phyloP scores from a whole-genome alignment of 805 yeast species.

The Komagataella mondaviorum region DNA sequence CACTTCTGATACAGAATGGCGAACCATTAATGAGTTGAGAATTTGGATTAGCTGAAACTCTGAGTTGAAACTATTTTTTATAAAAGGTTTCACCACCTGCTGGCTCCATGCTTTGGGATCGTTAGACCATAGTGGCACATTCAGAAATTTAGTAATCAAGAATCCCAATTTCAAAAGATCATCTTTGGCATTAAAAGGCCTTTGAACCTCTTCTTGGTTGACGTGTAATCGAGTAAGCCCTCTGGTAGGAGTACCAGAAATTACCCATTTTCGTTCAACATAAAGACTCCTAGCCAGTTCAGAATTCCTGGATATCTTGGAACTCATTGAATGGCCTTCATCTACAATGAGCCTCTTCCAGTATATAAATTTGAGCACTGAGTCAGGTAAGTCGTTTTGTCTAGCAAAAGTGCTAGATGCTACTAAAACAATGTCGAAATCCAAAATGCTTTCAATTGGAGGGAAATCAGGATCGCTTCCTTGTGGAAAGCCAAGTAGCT shows the following conservation, averaged over 20 bases:
- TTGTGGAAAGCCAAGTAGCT: conserved; percentile 16
- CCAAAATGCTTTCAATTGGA: conserved; percentile 19
- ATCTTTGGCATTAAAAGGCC: conserved; percentile 33
- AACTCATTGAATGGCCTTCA: conserved; percentile 57
- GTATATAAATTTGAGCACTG: conserved; percentile 27
- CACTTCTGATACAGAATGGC: conserved; percentile 43
- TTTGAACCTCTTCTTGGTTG: conserved; percentile 25
- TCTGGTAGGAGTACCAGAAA: conserved; percentile 65
- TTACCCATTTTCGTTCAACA: conserved; percentile 60
- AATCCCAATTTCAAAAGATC: conserved; percentile 43
- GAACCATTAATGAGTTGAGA: conserved; percentile 33
- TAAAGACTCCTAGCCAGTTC: conserved; percentile 30
- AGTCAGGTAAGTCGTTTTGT: conserved; percentile 20
- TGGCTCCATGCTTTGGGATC: conserved; percentile 33
- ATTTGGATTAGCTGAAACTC: conserved; percentile 25
- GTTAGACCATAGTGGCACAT: conserved; percentile 43
- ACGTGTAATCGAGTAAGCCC: conserved; percentile 50
- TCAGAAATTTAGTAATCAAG: conserved; percentile 36
- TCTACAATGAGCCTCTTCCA: conserved; percentile 69
- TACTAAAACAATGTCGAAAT: conserved; percentile 40
- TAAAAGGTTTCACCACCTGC: conserved; percentile 33
- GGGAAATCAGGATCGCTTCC: conserved; percentile 11
- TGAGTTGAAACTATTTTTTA: conserved; percentile 24
- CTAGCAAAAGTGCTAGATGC: conserved; percentile 31
- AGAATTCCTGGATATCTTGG: conserved; percentile 36